Evolutionary conservation across 1,284 basidiomycete genomes (phyloP).

Genomic region (Cryptococcus jaspeensis): DNA sequence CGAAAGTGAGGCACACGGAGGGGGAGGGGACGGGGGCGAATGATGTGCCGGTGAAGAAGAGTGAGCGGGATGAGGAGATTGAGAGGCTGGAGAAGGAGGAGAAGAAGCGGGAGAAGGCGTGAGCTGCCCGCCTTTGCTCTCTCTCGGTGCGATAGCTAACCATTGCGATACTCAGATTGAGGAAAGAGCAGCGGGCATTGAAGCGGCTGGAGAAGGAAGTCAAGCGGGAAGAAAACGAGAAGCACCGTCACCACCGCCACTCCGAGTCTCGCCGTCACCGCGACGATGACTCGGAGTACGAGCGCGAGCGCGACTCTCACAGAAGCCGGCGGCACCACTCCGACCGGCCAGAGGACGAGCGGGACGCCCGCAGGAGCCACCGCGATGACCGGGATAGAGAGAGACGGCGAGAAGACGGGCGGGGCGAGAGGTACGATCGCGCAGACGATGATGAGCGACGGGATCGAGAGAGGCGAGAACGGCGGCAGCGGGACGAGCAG

Average conservation of each 20-base stretch:
- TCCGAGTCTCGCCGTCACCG: slow-evolving; percentile 10
- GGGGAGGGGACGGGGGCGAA: slow-evolving; percentile 35
- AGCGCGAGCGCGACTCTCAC: slow-evolving; percentile 14
- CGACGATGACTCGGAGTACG: slow-evolving; percentile 15
- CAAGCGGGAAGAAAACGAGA: slow-evolving; percentile 40
- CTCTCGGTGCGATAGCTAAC: background rate
- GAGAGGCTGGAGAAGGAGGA: slow-evolving; percentile 43
- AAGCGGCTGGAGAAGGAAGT: slow-evolving; percentile 44
- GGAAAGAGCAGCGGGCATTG: slow-evolving; percentile 46
- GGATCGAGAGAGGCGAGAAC: background rate
- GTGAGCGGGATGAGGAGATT: slow-evolving; percentile 34
- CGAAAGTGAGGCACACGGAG: slow-evolving; percentile 22
- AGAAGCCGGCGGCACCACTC: slow-evolving; percentile 7
- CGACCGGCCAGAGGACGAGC: slow-evolving; percentile 6
- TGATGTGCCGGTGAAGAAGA: slow-evolving; percentile 30
- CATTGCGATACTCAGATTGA: slow-evolving; percentile 16
- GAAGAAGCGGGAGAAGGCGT: slow-evolving; percentile 46
- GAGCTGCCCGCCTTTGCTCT: slow-evolving; percentile 15
- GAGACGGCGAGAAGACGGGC: slow-evolving; percentile 2
- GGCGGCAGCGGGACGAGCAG: background rate
- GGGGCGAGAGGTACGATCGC: background rate
- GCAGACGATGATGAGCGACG: background rate
- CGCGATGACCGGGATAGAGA: slow-evolving; percentile 5
- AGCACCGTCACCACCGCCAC: slow-evolving; percentile 9
- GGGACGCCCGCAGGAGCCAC: slow-evolving; percentile 3